Base-by-base conservation (phyloP, 2,329 filamentous ascomycete genomes). In the Penicillium sp. region DNA sequence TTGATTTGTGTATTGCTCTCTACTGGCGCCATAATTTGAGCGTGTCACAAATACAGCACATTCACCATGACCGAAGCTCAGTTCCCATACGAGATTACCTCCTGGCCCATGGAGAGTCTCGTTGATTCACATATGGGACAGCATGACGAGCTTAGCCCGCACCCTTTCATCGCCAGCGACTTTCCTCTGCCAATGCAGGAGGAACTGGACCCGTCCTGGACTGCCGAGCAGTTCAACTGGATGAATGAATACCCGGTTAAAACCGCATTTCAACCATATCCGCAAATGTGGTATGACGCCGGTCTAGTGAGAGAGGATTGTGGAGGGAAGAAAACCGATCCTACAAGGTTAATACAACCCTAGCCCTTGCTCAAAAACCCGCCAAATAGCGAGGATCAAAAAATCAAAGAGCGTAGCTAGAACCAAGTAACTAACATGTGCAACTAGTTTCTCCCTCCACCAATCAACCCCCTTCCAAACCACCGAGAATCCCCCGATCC, bases 201-300 rank as follows among this genome's bases (percentile, higher is more conserved):
- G 11, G 53, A 23, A n/a, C 9, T 50, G 10, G 40, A 55, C 21
- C 29, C 51, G 1, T 41, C n/a, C 27, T 47, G 36, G 54, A 9
- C 25, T 9, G 8, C 7, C 3, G 36, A 49, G 19, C 19, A 53
- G 16, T 33, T 40, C 5, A 41, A 36, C 36, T 50, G 45, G 52
- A 6, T 23, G 8, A 31, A 41, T 13, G 21, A 25, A 50, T n/a
- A 29, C 11, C 27, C 36, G 11, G 15, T 23, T 2, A 50, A 55
- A 33, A n/a, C n/a, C n/a, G 5, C 33, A 13, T 34, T 38, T 13
- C 51, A 55, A 19, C 51, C 55, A 49, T 58, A 58, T 29, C 55
- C 55, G 0, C 44, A 54, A n/a, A 33, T 43, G 16, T 58, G 52
- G 51, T 58, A 55, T 40, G 56, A 55, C 1, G 52, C 51, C 19